phyloP scores from a whole-genome alignment of 352 stramenopile species.

The Stramenopiles sp. region DNA sequence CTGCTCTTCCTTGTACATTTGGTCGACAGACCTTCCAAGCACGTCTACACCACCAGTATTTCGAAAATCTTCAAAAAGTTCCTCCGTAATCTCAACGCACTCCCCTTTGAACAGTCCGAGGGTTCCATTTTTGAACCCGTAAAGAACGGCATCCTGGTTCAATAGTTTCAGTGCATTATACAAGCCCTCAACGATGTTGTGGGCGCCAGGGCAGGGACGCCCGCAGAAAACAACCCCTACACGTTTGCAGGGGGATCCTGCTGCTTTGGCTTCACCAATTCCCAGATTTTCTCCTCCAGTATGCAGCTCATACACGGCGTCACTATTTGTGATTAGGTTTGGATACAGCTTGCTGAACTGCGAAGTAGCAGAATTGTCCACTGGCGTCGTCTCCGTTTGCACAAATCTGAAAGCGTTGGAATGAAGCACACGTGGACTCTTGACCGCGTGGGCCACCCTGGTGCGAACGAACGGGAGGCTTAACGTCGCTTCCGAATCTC shows the following conservation, averaged over 20 bases:
- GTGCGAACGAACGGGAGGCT: neutral
- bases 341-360: neutral
- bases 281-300: neutral
- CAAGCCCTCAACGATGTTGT: slow-evolving; percentile 32
- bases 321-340: neutral
- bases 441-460: neutral
- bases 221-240: slow-evolving; percentile 34
- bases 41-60: neutral
- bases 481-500: neutral
- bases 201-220: slow-evolving; percentile 28
- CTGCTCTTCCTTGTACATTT: neutral
- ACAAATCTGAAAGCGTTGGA: neutral
- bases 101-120: slow-evolving; percentile 26
- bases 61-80: slow-evolving; percentile 3
- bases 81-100: slow-evolving; percentile 26
- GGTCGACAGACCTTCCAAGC: neutral
- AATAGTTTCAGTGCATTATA: slow-evolving; percentile 30
- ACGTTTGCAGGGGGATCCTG: too few species aligned
- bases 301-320: neutral
- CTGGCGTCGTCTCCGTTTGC: too few species aligned
- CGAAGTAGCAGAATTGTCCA: too few species aligned
- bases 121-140: slow-evolving; percentile 28
- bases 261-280: neutral
- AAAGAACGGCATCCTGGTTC: slow-evolving; percentile 16
- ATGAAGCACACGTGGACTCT: neutral